phyloP scores from a whole-genome alignment of 1,284 basidiomycete species.

The Psilocybe mexicana region DNA sequence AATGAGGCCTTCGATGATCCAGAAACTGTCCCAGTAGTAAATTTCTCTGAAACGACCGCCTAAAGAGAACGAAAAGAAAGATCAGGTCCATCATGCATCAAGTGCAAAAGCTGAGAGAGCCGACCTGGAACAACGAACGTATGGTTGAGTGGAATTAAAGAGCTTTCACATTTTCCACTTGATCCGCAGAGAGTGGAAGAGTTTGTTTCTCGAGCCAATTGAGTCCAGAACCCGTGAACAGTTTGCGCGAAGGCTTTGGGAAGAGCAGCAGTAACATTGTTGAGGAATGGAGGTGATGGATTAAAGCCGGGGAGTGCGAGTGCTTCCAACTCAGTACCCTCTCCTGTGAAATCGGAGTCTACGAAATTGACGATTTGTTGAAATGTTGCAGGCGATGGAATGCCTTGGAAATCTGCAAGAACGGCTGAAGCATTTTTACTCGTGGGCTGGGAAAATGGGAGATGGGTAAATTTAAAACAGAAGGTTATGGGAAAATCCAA shows the following conservation, averaged over 20 bases:
- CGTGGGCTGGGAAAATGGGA: conserved; percentile 59
- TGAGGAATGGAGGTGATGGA: conserved; percentile 66
- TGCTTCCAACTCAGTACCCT: conserved; percentile 81
- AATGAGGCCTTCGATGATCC: conserved; percentile 85
- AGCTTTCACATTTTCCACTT: conserved; percentile 67
- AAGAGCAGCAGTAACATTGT: conserved; percentile 71
- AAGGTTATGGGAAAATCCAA: background rate
- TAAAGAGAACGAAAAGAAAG: conserved; percentile 16
- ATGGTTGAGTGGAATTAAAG: conserved; percentile 86
- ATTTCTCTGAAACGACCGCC: conserved; percentile 52
- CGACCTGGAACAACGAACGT: conserved; percentile 88
- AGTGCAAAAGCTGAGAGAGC: conserved; percentile 21
- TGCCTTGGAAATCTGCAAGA: conserved; percentile 66
- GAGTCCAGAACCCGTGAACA: conserved; percentile 83
- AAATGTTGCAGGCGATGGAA: conserved; percentile 53
- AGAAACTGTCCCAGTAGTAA: conserved; percentile 86
- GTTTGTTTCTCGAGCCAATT: conserved; percentile 79
- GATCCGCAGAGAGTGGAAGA: conserved; percentile 61
- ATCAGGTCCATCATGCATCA: background rate
- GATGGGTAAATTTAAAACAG: background rate
- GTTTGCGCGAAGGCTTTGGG: conserved; percentile 73
- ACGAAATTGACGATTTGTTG: conserved; percentile 70
- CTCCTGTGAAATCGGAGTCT: conserved; percentile 77
- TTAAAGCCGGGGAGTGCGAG: conserved; percentile 65
- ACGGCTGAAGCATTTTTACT: conserved; percentile 63